Evolutionary conservation across 1,139 yeast genomes (phyloP).

Genomic region (Torulaspora pretoriensis): DNA sequence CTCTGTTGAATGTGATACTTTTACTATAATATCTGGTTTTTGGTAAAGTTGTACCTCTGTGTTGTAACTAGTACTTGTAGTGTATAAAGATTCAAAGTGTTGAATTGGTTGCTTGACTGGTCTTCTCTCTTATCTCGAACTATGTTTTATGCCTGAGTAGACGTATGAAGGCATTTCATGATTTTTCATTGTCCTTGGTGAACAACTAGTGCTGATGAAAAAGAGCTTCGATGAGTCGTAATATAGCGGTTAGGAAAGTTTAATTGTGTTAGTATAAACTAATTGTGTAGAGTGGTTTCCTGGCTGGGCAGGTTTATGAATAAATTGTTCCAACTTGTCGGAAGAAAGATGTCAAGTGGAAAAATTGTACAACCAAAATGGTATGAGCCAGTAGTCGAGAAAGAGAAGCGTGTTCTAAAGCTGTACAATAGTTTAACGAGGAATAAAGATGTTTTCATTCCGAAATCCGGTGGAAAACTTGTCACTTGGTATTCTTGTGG

Average conservation of each 20-base stretch:
- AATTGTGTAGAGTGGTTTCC: not conserved
- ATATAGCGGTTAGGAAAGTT: not conserved
- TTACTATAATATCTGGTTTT: no score
- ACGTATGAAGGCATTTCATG: not conserved
- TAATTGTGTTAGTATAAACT: not conserved
- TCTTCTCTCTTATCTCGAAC: no score
- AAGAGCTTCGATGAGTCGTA: not conserved
- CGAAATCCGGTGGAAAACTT: slow-evolving; percentile 51
- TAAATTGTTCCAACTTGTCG: not conserved
- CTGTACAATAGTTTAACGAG: slow-evolving; percentile 82
- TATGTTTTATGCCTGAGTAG: no score
- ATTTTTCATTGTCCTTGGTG: not conserved
- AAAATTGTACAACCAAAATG: slow-evolving; percentile 44
- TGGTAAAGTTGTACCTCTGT: no score
- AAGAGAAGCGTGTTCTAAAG: slow-evolving; percentile 39
- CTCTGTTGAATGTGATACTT: no score
- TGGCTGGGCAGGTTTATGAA: slow-evolving; percentile 10
- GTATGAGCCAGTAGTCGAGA: slow-evolving; percentile 37
- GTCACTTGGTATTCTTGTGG: slow-evolving; percentile 98
- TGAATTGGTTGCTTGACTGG: no score
- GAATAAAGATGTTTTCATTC: slow-evolving; percentile 69
- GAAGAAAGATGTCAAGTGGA: slow-evolving; percentile 14
- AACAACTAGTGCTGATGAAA: not conserved
- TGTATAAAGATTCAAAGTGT: no score
- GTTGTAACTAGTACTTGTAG: no score